phyloP scores from a whole-genome alignment of 208 protist genomes.

The Leishmania turanica region DNA sequence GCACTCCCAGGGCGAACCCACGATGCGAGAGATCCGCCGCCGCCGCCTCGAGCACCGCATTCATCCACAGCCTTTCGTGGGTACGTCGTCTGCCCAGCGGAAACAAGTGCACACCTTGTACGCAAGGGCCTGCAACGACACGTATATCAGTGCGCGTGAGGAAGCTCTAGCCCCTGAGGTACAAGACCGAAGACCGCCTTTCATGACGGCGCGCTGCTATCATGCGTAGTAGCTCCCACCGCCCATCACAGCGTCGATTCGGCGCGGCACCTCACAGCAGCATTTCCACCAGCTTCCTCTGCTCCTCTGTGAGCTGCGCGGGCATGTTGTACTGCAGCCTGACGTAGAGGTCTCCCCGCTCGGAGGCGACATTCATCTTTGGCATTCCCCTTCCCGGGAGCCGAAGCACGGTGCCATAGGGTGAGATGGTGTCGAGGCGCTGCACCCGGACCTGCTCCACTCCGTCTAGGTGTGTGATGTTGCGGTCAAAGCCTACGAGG shows the following conservation, averaged over 20 bases:
- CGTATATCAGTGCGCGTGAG: background rate
- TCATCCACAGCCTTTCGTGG: background rate
- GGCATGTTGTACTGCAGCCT: conserved; percentile 83
- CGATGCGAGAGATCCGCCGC: background rate
- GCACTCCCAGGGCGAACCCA: background rate
- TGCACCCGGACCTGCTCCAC: conserved; percentile 48
- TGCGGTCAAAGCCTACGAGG: conserved; percentile 87
- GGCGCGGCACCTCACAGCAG: conserved; percentile 14
- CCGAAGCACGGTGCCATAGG: conserved; percentile 68
- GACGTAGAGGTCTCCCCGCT: conserved; percentile 92
- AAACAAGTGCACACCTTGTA: background rate
- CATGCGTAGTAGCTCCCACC: background rate
- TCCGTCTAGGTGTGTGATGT: conserved; percentile 89
- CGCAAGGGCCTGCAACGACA: background rate
- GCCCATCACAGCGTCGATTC: background rate
- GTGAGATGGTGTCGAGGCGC: conserved; percentile 38
- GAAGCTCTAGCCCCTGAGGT: background rate
- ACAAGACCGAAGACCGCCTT: background rate
- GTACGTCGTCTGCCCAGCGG: background rate
- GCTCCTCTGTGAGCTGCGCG: conserved; percentile 46
- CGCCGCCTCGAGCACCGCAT: background rate
- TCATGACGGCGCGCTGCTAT: background rate
- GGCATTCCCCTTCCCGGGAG: conserved; percentile 94
- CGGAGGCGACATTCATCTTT: conserved; percentile 74
- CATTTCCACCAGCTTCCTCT: conserved; percentile 32